phyloP scores from a whole-genome alignment of 2,329 filamentous ascomycete genomes.

The Parastagonospora avenae region DNA sequence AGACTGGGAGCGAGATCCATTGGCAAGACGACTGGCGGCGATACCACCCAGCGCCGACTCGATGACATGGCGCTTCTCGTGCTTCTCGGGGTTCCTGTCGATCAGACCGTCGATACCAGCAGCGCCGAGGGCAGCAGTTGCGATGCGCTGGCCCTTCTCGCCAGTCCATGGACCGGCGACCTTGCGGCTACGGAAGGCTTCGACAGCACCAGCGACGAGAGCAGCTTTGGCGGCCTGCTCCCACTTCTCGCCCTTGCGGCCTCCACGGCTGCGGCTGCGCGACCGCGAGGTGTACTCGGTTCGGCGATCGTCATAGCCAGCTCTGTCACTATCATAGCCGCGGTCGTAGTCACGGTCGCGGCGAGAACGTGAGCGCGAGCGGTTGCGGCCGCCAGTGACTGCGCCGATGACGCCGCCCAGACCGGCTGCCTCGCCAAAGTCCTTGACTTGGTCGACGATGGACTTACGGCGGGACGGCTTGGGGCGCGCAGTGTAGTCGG shows the following conservation, averaged over 20 bases:
- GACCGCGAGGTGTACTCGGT: slow-evolving; percentile 60
- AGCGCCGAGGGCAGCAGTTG: slow-evolving; percentile 84
- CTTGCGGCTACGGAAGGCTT: slow-evolving; percentile 89
- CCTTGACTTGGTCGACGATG: slow-evolving; percentile 60
- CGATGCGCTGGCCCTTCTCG: slow-evolving; percentile 86
- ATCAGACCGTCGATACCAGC: slow-evolving; percentile 82
- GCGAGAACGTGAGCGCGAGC: slow-evolving; percentile 60
- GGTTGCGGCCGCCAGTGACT: slow-evolving; percentile 57
- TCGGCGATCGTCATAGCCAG: slow-evolving; percentile 37
- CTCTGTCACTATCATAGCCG: slow-evolving; percentile 52
- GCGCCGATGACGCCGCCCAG: slow-evolving; percentile 60
- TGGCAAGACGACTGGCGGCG: slow-evolving; percentile 81
- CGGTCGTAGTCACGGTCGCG: slow-evolving; percentile 49
- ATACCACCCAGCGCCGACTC: slow-evolving; percentile 90
- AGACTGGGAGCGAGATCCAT: slow-evolving; percentile 73
- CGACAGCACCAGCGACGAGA: slow-evolving; percentile 84
- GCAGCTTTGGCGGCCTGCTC: slow-evolving; percentile 88
- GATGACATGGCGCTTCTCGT: slow-evolving; percentile 78
- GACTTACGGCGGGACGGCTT: slow-evolving; percentile 58
- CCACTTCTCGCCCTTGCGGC: slow-evolving; percentile 61
- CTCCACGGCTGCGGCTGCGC: slow-evolving; percentile 54
- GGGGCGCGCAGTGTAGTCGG: slow-evolving; percentile 49
- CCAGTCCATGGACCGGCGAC: slow-evolving; percentile 89
- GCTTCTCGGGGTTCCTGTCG: slow-evolving; percentile 70
- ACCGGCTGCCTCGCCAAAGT: slow-evolving; percentile 64